A percentile compares a stretch with the other conserved stretches of the same genome.
These are phyloP conservation scores for Asterophora parasitica DNA, from an alignment of 768 basidiomycete genomes.

Conservation along the genomic window DNA sequence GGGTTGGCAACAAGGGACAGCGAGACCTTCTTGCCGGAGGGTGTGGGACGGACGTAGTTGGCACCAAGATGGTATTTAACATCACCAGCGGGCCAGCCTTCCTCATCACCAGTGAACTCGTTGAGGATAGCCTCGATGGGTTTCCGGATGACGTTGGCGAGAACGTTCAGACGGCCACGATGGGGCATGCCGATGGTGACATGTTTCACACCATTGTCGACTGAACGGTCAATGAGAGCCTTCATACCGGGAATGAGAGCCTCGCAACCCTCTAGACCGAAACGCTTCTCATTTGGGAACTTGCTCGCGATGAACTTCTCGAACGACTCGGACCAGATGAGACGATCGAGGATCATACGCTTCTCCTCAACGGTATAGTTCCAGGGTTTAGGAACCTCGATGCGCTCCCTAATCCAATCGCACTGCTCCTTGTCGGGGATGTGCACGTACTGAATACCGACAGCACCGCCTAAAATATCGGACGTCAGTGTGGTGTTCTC, in stretches of 20 bases:
- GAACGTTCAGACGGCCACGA: slow-evolving; percentile 95
- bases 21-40: slow-evolving; percentile 95
- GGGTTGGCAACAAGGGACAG: slow-evolving; percentile 98
- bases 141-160: slow-evolving; percentile 98
- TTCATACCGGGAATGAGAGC: slow-evolving; percentile 99
- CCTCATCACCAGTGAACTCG: slow-evolving; percentile 81
- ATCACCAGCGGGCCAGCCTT: slow-evolving; percentile 85
- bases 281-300: slow-evolving; percentile 99
- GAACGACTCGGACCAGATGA: slow-evolving; percentile 99
- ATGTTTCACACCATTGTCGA: slow-evolving; percentile 92
- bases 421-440: slow-evolving; percentile 99
- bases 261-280: slow-evolving; percentile 98
- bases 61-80: slow-evolving; percentile 99
- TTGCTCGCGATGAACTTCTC: slow-evolving; percentile 99
- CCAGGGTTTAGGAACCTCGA: slow-evolving; percentile 95
- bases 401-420: slow-evolving; percentile 96
- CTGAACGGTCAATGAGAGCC: slow-evolving; percentile 96
- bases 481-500: background rate
- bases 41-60: slow-evolving; percentile 97
- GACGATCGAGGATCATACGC: slow-evolving; percentile 96
- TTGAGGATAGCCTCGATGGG: slow-evolving; percentile 97
- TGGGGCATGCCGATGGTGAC: slow-evolving; percentile 99
- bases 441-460: slow-evolving; percentile 91
- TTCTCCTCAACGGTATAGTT: slow-evolving; percentile 98
- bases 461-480: slow-evolving; percentile 60